These are phyloP conservation scores for Carex pumila DNA, from an alignment of 176 grass and related monocot genomes.

Conservation along the genomic window DNA sequence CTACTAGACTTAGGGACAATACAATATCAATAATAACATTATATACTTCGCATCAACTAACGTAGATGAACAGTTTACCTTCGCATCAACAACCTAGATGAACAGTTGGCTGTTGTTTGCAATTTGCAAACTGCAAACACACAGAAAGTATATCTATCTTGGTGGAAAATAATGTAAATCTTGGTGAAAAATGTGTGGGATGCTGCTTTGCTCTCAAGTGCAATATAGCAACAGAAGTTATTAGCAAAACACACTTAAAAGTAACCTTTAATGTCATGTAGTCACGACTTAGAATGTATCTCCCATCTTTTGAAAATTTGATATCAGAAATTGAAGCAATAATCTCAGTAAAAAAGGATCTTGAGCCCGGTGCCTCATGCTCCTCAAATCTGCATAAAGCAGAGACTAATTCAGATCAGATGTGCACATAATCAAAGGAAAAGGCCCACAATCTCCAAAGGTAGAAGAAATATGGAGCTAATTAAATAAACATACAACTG, in stretches of 20 bases:
- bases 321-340: slow-evolving; percentile 97
- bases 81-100: neutral
- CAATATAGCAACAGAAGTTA: slow-evolving; percentile 5
- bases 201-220: neutral
- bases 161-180: neutral
- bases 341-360: slow-evolving; percentile 99
- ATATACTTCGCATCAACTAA: neutral
- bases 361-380: slow-evolving; percentile 64
- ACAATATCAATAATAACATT: neutral
- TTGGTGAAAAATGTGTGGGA: neutral
- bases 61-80: neutral
- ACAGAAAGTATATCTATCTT: neutral
- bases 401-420: slow-evolving; percentile 23
- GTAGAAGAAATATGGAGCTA: slow-evolving; percentile 27
- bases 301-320: slow-evolving; percentile 85
- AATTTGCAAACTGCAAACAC: neutral
- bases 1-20: neutral
- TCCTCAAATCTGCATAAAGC: slow-evolving; percentile 68
- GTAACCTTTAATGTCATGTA: slow-evolving; percentile 95
- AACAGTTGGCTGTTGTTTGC: neutral
- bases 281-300: slow-evolving; percentile 92
- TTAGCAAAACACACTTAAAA: slow-evolving; percentile 7
- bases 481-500: slow-evolving; percentile 55
- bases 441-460: slow-evolving; percentile 14
- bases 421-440: slow-evolving; percentile 2